Evolutionary conservation across 1,139 yeast genomes (phyloP).

Genomic region (Saccharomyces hybrid): DNA sequence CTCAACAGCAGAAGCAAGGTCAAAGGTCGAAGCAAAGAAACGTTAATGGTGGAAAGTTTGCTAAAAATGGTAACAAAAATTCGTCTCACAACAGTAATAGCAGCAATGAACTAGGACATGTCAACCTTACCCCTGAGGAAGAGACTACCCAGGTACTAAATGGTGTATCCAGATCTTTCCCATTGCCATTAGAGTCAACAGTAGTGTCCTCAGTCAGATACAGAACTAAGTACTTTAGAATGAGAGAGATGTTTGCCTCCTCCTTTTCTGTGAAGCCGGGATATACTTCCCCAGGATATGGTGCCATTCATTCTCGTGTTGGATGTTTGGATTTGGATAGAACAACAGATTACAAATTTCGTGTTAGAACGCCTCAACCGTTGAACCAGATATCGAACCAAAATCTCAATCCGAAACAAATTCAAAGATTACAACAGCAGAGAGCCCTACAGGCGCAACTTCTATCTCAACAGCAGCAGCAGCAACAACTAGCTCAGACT

Average conservation of each 20-base stretch:
- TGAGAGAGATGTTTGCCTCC: slow-evolving; percentile 73
- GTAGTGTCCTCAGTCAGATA: slow-evolving; percentile 63
- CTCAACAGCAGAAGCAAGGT: slow-evolving; percentile 12
- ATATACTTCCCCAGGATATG: slow-evolving; percentile 35
- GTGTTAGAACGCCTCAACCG: slow-evolving; percentile 60
- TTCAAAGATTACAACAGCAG: slow-evolving; percentile 34
- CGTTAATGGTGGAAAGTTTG: slow-evolving; percentile 1
- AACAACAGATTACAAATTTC: slow-evolving; percentile 46
- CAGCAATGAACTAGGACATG: slow-evolving; percentile 1
- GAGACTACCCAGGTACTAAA: slow-evolving; percentile 89
- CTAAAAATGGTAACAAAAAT: slow-evolving; percentile 4
- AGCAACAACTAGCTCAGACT: not conserved
- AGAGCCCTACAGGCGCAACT: slow-evolving; percentile 33
- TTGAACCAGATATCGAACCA: slow-evolving; percentile 18
- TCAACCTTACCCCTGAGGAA: slow-evolving; percentile 57
- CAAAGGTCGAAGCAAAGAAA: slow-evolving; percentile 8
- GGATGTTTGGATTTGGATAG: slow-evolving; percentile 64
- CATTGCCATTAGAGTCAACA: slow-evolving; percentile 75
- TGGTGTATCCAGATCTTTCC: slow-evolving; percentile 76
- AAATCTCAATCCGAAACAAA: slow-evolving; percentile 42
- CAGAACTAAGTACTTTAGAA: slow-evolving; percentile 65
- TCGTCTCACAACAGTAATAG: slow-evolving; percentile 6
- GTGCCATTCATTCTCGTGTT: slow-evolving; percentile 69
- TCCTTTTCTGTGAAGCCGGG: slow-evolving; percentile 37
- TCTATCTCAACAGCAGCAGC: slow-evolving; percentile 10